phyloP scores from a whole-genome alignment of 192 early-diverging fungal genomes.

The Rhizophagus prolifer region DNA sequence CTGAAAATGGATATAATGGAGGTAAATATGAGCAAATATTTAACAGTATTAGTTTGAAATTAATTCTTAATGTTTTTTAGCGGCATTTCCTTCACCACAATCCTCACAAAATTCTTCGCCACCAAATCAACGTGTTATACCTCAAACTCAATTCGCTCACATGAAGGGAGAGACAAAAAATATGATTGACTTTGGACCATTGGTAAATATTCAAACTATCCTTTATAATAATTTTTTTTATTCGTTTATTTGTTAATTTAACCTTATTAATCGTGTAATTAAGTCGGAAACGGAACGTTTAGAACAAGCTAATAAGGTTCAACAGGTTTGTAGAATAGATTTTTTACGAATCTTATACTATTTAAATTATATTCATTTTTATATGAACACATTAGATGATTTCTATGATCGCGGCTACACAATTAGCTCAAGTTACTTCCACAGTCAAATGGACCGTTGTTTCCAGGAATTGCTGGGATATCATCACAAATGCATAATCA shows the following conservation, averaged over 20 bases:
- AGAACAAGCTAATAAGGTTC: slow-evolving; percentile 6
- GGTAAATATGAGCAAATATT: neutral
- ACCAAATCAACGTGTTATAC: neutral
- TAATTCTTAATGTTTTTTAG: neutral
- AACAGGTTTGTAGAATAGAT: neutral
- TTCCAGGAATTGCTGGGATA: neutral
- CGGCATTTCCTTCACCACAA: slow-evolving; percentile 1
- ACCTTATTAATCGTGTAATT: neutral
- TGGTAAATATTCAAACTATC: neutral
- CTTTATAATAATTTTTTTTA: neutral
- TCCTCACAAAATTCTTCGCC: slow-evolving; percentile 1
- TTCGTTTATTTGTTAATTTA: neutral
- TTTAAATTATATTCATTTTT: neutral
- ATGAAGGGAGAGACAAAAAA: neutral
- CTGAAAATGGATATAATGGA: neutral
- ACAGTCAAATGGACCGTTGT: neutral
- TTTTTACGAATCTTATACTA: neutral
- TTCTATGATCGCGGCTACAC: neutral
- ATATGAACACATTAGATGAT: neutral
- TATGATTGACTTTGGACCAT: neutral
- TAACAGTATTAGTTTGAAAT: neutral
- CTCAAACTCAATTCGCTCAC: neutral
- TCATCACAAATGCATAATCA: neutral
- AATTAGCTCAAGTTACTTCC: neutral
- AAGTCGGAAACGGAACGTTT: slow-evolving; percentile 10